phyloP scores from a whole-genome alignment of 345 rosid genomes.

The Dipteronia dyeriana region DNA sequence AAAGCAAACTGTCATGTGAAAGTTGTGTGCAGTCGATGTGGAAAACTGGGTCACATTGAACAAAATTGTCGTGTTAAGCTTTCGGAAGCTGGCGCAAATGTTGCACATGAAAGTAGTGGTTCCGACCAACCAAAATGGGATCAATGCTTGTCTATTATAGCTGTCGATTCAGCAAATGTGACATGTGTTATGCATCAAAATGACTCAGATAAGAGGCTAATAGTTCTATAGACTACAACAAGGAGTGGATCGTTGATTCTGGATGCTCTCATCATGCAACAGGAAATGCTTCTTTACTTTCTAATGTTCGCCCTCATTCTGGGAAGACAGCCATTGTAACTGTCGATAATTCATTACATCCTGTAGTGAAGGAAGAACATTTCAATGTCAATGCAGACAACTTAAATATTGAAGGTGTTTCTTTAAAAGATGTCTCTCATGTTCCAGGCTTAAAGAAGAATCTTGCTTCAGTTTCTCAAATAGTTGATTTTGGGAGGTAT shows the following conservation, averaged over 20 bases:
- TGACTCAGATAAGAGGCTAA: neutral
- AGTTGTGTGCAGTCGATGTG: neutral
- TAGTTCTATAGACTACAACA: neutral
- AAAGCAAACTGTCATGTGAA: neutral
- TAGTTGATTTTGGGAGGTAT: too few relatives aligned
- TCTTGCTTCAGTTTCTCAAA: too few relatives aligned
- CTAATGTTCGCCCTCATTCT: too few relatives aligned
- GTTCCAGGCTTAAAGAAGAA: too few relatives aligned
- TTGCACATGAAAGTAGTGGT: neutral
- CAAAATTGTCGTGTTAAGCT: conserved; percentile 11
- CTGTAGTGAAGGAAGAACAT: too few relatives aligned
- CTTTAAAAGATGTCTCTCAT: too few relatives aligned
- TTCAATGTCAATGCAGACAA: too few relatives aligned
- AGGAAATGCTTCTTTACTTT: too few relatives aligned
- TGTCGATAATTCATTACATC: too few relatives aligned
- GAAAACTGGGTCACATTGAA: neutral
- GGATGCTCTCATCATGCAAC: conserved; percentile 20
- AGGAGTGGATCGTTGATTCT: conserved; percentile 17
- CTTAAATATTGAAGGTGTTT: too few relatives aligned
- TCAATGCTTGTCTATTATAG: neutral
- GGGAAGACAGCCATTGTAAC: too few relatives aligned
- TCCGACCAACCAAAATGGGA: conserved; percentile 5
- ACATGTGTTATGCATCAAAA: too few relatives aligned
- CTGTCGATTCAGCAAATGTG: neutral
- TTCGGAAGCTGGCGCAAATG: neutral